Percentiles rank a stretch among this genome's conserved stretches.
Evolutionary conservation across 148 eudicot genomes (phyloP).

Genomic region (Rhododendron ovatum): DNA sequence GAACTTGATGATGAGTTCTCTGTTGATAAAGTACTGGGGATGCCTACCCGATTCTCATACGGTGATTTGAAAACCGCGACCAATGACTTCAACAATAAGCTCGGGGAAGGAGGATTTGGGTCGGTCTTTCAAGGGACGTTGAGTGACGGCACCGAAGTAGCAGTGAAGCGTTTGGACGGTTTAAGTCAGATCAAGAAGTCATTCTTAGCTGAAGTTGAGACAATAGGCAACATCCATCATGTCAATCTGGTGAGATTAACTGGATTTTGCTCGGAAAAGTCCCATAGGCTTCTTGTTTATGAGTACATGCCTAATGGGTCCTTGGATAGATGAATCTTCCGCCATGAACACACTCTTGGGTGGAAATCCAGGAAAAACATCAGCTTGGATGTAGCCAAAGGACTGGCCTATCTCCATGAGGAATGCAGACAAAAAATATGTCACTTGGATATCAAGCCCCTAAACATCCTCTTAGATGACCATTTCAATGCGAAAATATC

Average conservation of each 20-base stretch:
- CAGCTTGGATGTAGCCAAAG: slow-evolving; percentile 13
- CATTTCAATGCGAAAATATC: background rate
- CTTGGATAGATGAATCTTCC: slow-evolving; percentile 10
- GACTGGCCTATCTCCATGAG: slow-evolving; percentile 13
- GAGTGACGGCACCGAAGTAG: background rate
- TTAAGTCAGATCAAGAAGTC: background rate
- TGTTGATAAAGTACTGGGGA: too few species aligned
- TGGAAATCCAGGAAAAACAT: slow-evolving; percentile 6
- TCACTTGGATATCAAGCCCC: slow-evolving; percentile 16
- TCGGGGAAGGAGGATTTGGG: background rate
- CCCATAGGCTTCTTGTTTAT: slow-evolving; percentile 9
- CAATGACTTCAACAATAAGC: too few species aligned
- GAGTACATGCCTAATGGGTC: slow-evolving; percentile 15
- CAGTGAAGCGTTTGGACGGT: slow-evolving; percentile 8
- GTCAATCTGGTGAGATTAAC: slow-evolving; percentile 9
- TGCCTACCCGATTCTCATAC: too few species aligned
- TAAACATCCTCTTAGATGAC: slow-evolving; percentile 9
- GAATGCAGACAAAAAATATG: slow-evolving; percentile 5
- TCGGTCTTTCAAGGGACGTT: background rate
- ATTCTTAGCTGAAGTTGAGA: slow-evolving; percentile 6
- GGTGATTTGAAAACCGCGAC: too few species aligned
- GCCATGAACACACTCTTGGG: background rate
- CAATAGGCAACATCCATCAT: slow-evolving; percentile 16
- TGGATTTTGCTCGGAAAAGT: slow-evolving; percentile 2
- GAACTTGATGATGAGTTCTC: too few species aligned